Base-by-base conservation (phyloP, 1,284 basidiomycete genomes). In the Acaromyces ingoldii region DNA sequence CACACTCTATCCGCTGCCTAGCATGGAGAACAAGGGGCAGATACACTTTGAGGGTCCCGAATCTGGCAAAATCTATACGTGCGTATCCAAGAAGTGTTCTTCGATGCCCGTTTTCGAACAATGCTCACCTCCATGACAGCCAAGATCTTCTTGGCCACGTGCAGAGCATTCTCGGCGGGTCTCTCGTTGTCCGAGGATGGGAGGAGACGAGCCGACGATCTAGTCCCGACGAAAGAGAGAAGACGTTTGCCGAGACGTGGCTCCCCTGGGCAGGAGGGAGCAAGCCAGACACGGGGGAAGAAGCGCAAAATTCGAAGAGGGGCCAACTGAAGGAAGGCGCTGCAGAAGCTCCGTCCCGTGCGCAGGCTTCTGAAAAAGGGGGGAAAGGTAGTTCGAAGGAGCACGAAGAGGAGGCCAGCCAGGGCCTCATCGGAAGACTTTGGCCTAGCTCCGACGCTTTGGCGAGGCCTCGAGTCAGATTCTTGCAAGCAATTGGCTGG, bases 41-140 rank as follows among this genome's bases (percentile, higher is more conserved):
- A 68, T 75, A 44, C 48, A 58, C 5, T 72, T 77, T 38, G 62
- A 67, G 9, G 59, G 64, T 17, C 53, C 63, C 2, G 61, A 68
- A 13, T 62, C 74, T 22, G 76, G 74, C 22, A 72, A 75, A 13
- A 75, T 78, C 40, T 77, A 75, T 26, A 52, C 48, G 43, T 38
- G 34, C 37, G 44, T 24, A 10, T 17, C 19, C 59, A 54, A 19
- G 36, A 59, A 29, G 42, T 48, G 9, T 7, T 15, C 6, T 37
- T 15, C 19, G 34, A 29, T 31, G 4, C 47, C 22, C 28, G 3
- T 28, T 19, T 26, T 36, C 6, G 5, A 26, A 2, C 24, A 6
- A 42, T 42, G 21, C 9, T 40, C 22, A 26, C 30, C 15, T 30
- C n/a, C 15, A n/a, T n/a, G 19, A 4, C 30, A 53, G 46, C 6